Evolutionary conservation across 2,329 filamentous ascomycete species (phyloP).

Genomic region (Coniochaeta ligniaria): DNA sequence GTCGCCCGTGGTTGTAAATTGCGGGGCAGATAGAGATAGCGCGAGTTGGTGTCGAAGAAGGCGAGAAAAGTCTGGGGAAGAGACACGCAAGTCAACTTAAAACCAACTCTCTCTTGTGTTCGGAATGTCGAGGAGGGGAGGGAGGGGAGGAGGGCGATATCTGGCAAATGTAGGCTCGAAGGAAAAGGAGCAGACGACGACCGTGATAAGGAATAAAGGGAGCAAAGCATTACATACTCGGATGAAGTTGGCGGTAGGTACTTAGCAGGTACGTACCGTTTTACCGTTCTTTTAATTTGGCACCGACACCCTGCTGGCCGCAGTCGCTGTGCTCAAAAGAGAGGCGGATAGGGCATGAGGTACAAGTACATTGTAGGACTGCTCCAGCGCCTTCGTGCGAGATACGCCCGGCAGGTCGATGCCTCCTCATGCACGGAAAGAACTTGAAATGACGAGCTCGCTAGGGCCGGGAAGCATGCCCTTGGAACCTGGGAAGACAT

Average conservation of each 20-base stretch:
- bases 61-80: background rate
- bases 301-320: background rate
- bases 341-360: background rate
- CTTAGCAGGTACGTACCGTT: background rate
- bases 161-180: background rate
- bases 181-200: background rate
- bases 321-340: background rate
- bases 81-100: slow-evolving; percentile 1
- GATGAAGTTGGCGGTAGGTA: background rate
- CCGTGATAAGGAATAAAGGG: background rate
- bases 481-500: background rate
- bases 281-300: no score
- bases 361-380: background rate
- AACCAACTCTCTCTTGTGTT: background rate
- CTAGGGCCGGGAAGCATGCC: background rate
- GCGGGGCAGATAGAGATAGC: slow-evolving; percentile 1
- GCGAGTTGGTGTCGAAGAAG: background rate
- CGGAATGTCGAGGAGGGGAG: background rate
- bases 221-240: background rate
- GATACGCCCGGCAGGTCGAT: background rate
- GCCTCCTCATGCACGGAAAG: background rate
- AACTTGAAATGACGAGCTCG: background rate
- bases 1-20: background rate
- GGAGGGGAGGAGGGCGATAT: background rate
- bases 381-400: background rate